Conservation (phyloP, 257 asterid species). For the Lithospermum erythrorhizon region DNA sequence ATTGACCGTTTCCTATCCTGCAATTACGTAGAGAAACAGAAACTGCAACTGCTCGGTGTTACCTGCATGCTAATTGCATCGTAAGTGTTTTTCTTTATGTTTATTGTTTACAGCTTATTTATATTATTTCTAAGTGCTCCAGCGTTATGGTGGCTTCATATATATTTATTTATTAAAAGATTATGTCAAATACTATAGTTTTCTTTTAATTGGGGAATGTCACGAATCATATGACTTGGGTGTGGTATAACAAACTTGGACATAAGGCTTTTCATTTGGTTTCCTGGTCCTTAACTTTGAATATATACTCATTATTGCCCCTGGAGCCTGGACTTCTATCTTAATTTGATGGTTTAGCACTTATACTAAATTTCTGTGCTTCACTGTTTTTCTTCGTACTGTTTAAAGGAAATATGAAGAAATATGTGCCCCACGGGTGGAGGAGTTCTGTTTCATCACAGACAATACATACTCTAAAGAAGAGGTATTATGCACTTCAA, state of each 20-base stretch:
- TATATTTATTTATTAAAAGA: too few species aligned
- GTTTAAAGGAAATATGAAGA: slow-evolving; percentile 77
- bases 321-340: not conserved
- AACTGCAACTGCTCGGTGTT: slow-evolving; percentile 77
- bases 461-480: slow-evolving; percentile 62
- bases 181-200: too few species aligned
- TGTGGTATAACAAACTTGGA: too few species aligned
- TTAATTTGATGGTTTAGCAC: not conserved
- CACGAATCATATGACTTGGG: too few species aligned
- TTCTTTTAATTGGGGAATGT: too few species aligned
- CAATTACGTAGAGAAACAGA: slow-evolving; percentile 52
- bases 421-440: slow-evolving; percentile 72
- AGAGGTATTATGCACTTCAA: slow-evolving; percentile 14
- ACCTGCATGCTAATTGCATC: slow-evolving; percentile 90
- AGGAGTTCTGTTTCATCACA: slow-evolving; percentile 66
- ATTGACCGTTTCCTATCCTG: slow-evolving; percentile 65
- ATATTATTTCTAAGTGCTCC: not conserved
- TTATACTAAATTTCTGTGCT: slow-evolving; percentile 11
- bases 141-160: not conserved
- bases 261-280: too few species aligned
- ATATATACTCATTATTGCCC: too few species aligned
- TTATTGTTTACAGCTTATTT: not conserved
- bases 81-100: slow-evolving; percentile 34
- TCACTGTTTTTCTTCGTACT: slow-evolving; percentile 9
- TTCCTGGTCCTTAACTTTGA: too few species aligned